Conservation (phyloP, 495 filamentous ascomycete genomes). For the Penicillium cosmopolitanum region DNA sequence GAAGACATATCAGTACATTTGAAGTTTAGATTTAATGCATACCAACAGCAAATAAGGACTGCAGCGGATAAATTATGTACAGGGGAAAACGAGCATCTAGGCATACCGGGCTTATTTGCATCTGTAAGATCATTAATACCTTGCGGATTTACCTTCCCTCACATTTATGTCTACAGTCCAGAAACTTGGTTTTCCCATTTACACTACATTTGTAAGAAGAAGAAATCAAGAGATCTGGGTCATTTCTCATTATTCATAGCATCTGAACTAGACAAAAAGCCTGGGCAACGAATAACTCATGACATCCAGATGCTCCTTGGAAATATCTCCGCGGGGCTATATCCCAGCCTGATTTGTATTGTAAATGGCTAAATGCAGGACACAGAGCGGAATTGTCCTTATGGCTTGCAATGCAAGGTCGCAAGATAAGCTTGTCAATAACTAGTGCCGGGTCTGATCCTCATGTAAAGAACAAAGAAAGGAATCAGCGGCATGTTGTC, state of each 20-base stretch:
- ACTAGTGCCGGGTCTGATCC: slow-evolving; percentile 15
- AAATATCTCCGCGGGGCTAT: not conserved
- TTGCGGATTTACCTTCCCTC: too few relatives aligned
- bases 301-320: slow-evolving; percentile 5
- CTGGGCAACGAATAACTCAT: slow-evolving; percentile 5
- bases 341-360: not conserved
- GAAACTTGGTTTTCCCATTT: too few relatives aligned
- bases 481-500: slow-evolving; percentile 17
- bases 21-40: too few relatives aligned
- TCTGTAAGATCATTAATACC: too few relatives aligned
- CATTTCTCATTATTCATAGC: slow-evolving; percentile 7
- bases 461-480: not conserved
- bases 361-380: not conserved
- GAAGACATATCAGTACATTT: too few relatives aligned
- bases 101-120: too few relatives aligned
- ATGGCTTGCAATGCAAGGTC: slow-evolving; percentile 18
- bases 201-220: not conserved
- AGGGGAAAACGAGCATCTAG: too few relatives aligned
- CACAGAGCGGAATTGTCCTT: slow-evolving; percentile 21
- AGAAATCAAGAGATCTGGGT: slow-evolving; percentile 1
- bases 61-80: too few relatives aligned
- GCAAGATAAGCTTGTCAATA: slow-evolving; percentile 32
- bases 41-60: too few relatives aligned
- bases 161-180: too few relatives aligned
- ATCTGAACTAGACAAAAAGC: not conserved